Evolutionary conservation across 2,329 filamentous ascomycete species (phyloP).

Genomic region (Colletotrichum sp.): DNA sequence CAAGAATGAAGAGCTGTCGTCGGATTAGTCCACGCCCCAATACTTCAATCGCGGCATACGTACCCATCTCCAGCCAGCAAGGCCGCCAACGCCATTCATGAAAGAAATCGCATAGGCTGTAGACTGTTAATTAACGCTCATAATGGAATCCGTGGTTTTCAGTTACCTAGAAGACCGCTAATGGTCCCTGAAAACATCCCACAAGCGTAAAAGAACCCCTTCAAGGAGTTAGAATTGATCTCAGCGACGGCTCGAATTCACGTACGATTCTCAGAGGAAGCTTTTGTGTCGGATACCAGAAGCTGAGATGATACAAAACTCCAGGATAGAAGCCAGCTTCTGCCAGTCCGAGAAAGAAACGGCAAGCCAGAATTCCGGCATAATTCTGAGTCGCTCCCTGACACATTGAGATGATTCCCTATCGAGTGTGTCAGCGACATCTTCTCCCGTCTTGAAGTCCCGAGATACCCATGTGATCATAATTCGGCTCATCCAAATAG

Average conservation of each 20-base stretch:
- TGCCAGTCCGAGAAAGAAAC: constrained; percentile 30
- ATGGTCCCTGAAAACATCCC: constrained; percentile 37
- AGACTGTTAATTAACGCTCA: background rate
- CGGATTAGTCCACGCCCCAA: background rate
- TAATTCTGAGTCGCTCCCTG: constrained; percentile 27
- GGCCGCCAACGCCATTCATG: constrained; percentile 26
- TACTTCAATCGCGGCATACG: background rate
- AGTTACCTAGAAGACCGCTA: constrained; percentile 27
- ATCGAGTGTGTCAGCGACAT: background rate
- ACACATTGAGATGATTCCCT: constrained; percentile 27
- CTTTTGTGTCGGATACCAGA: constrained; percentile 37
- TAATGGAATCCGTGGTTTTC: no score
- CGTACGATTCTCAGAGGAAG: constrained; percentile 33
- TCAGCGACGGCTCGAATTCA: background rate
- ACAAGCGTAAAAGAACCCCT: constrained; percentile 36
- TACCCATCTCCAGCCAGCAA: constrained; percentile 31
- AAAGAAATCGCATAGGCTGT: constrained; percentile 30
- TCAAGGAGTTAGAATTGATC: background rate
- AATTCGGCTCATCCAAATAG: constrained; percentile 29
- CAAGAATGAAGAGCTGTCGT: constrained; percentile 28
- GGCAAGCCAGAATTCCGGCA: constrained; percentile 27
- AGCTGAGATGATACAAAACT: constrained; percentile 30
- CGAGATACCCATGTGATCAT: constrained; percentile 27
- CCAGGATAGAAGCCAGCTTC: constrained; percentile 34
- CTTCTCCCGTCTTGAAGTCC: background rate